These are phyloP conservation scores for Xylariaceae sp. DNA, from an alignment of 2,329 filamentous ascomycete genomes.

Conservation along the genomic window DNA sequence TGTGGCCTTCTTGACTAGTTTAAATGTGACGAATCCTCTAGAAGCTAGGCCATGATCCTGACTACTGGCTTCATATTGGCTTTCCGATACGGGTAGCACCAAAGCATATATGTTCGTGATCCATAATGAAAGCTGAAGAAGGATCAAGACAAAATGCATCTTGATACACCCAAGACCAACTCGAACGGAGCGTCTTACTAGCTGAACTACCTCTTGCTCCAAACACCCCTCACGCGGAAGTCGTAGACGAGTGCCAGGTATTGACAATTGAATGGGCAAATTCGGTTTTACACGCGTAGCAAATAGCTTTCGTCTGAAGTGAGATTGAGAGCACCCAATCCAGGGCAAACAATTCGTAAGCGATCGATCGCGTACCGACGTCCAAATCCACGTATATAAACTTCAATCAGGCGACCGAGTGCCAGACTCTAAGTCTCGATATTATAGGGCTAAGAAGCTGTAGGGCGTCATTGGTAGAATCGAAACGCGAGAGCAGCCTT, in stretches of 20 bases:
- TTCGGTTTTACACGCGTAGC: conserved; percentile 4
- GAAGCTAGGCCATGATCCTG: conserved; percentile 15
- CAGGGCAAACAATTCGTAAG: conserved; percentile 7
- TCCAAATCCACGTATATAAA: conserved; percentile 21
- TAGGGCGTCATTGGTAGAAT: conserved; percentile 35
- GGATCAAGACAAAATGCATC: conserved; percentile 40
- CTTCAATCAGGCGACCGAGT: conserved; percentile 36
- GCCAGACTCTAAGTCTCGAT: conserved; percentile 42
- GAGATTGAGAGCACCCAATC: conserved; percentile 18
- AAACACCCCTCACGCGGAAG: conserved; percentile 11
- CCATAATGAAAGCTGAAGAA: conserved; percentile 58
- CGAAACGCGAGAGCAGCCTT: conserved; percentile 25
- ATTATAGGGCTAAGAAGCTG: conserved; percentile 39
- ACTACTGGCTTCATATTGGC: conserved; percentile 22
- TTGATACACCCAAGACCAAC: conserved; percentile 27
- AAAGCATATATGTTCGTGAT: conserved; percentile 55
- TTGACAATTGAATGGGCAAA: too few species aligned
- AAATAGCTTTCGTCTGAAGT: conserved; percentile 11
- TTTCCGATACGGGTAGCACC: conserved; percentile 46
- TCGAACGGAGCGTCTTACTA: conserved; percentile 20
- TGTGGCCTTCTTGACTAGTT: conserved; percentile 48
- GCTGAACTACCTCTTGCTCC: conserved; percentile 19
- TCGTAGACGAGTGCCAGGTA: not conserved
- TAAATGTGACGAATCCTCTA: conserved; percentile 48
- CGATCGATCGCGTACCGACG: conserved; percentile 25